These are phyloP conservation scores for Ceratocystis eucalypticola DNA, from an alignment of 2,329 filamentous ascomycete genomes.

Conservation along the genomic window DNA sequence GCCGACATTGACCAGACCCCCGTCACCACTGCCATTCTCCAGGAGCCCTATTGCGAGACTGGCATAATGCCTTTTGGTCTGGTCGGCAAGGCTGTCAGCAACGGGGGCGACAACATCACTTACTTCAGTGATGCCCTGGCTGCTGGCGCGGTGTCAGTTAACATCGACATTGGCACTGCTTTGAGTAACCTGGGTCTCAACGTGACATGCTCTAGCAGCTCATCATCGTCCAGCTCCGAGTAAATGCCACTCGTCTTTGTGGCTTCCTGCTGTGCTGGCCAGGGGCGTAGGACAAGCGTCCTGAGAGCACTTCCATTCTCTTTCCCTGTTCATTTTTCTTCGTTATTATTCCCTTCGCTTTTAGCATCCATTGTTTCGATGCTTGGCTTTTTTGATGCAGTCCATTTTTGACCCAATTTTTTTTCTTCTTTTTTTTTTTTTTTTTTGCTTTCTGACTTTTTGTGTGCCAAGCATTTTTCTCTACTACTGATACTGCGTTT, in stretches of 20 bases:
- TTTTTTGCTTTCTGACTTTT: background rate
- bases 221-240: slow-evolving; percentile 6
- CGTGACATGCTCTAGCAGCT: slow-evolving; percentile 19
- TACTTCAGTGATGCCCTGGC: slow-evolving; percentile 45
- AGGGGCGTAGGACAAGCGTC: background rate
- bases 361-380: no score
- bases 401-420: background rate
- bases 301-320: background rate
- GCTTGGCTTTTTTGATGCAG: no score
- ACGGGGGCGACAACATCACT: slow-evolving; percentile 37
- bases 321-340: background rate
- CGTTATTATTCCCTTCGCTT: background rate
- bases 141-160: slow-evolving; percentile 37
- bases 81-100: slow-evolving; percentile 37
- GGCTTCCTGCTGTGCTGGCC: background rate
- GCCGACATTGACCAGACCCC: slow-evolving; percentile 38
- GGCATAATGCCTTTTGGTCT: slow-evolving; percentile 43
- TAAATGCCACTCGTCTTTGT: background rate
- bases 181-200: slow-evolving; percentile 27
- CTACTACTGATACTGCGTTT: background rate
- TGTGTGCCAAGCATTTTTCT: background rate
- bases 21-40: slow-evolving; percentile 32
- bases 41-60: slow-evolving; percentile 38
- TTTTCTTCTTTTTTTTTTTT: no score
- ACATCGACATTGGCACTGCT: slow-evolving; percentile 38